These are phyloP conservation scores for Dalbergia cochinchinensis DNA, from an alignment of 306 rosid species.

Conservation along the genomic window DNA sequence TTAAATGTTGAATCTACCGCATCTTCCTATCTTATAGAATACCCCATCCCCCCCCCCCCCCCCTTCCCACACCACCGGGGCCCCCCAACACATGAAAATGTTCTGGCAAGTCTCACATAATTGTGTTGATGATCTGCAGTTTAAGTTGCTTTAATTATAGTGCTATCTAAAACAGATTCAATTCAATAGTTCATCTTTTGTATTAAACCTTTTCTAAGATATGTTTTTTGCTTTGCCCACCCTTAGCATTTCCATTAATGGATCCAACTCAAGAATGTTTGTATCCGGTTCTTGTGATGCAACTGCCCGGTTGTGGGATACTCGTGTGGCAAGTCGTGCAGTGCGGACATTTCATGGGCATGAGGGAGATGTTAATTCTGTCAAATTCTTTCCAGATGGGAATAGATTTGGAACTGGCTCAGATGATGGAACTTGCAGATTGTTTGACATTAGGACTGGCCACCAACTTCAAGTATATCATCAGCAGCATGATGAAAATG, in stretches of 20 bases:
- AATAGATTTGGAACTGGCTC: conserved; percentile 98
- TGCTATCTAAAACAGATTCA: conserved; percentile 22
- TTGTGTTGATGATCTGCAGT: conserved; percentile 18
- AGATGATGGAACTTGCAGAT: conserved; percentile 94
- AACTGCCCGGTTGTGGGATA: conserved; percentile 97
- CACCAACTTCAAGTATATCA: conserved; percentile 90
- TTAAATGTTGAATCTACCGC: conserved; percentile 27
- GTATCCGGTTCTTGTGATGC: conserved; percentile 97
- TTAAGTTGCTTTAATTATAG: conserved; percentile 17
- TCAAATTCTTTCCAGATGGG: conserved; percentile 96
- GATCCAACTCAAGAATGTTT: conserved; percentile 81
- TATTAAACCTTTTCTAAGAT: conserved; percentile 22
- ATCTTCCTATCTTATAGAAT: conserved; percentile 8
- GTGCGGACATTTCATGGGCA: conserved; percentile 90
- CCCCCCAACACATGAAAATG: neutral
- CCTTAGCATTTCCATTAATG: conserved; percentile 86
- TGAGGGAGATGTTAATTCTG: conserved; percentile 83
- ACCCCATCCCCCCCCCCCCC: neutral
- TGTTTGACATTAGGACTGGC: conserved; percentile 93
- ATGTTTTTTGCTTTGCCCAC: conserved; percentile 21
- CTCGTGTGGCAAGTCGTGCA: conserved; percentile 99
- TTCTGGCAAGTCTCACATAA: neutral
- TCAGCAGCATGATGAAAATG: conserved; percentile 71
- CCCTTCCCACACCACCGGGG: neutral
- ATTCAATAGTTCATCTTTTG: conserved; percentile 11